A percentile compares a stretch with the other conserved stretches of the same genome.
phyloP scores from a whole-genome alignment of 257 asterid species.

The Penstemon barbatus region DNA sequence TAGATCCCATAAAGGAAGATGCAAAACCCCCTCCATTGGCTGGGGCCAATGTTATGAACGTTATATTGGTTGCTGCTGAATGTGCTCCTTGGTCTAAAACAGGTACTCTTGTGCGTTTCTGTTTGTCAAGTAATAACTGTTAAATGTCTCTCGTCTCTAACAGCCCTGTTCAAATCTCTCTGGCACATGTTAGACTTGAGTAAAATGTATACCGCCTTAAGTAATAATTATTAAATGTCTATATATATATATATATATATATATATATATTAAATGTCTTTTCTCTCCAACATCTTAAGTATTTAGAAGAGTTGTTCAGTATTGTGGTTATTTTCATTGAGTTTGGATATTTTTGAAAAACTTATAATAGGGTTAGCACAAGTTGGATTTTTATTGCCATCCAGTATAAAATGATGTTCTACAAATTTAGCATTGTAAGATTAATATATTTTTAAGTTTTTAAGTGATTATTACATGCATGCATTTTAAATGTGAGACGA shows the following conservation, averaged over 20 bases:
- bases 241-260: no score
- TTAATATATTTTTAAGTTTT: slow-evolving; percentile 5
- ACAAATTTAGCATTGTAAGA: neutral
- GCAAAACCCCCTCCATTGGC: slow-evolving; percentile 84
- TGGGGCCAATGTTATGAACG: slow-evolving; percentile 84
- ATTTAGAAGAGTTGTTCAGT: no score
- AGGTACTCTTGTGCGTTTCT: slow-evolving; percentile 45
- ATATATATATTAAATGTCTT: no score
- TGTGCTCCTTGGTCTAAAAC: slow-evolving; percentile 98
- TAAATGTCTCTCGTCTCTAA: no score
- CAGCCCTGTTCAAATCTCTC: neutral
- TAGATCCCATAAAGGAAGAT: slow-evolving; percentile 45
- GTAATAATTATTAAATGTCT: no score
- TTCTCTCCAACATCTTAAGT: no score
- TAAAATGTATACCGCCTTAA: no score
- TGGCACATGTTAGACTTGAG: no score
- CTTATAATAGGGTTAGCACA: slow-evolving; percentile 4
- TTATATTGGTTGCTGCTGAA: slow-evolving; percentile 79
- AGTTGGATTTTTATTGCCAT: neutral
- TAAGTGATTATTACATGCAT: neutral
- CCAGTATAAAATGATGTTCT: neutral
- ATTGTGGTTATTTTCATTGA: no score
- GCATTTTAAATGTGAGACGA: slow-evolving; percentile 3
- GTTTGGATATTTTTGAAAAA: no score
- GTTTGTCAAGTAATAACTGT: no score